phyloP scores from a whole-genome alignment of 2,329 filamentous ascomycete species.

The Fusarium decemcellulare region DNA sequence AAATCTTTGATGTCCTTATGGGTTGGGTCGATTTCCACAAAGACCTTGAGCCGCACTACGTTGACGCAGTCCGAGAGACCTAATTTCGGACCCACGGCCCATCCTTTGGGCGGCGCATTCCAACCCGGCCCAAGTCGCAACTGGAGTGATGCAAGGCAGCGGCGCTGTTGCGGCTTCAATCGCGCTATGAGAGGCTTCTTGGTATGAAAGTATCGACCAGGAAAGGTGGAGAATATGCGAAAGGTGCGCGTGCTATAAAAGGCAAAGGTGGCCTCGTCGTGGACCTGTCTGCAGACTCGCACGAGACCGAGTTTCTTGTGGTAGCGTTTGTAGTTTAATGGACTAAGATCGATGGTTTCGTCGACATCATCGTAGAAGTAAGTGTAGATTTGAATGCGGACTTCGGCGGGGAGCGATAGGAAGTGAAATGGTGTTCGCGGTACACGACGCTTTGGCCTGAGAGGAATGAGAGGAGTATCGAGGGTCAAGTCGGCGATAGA shows the following conservation, averaged over 20 bases:
- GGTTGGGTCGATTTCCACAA: conserved; percentile 81
- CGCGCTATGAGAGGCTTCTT: conserved; percentile 80
- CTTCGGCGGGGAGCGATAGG: conserved; percentile 76
- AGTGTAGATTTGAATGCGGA: conserved; percentile 78
- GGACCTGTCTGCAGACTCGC: conserved; percentile 71
- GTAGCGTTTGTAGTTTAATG: conserved; percentile 74
- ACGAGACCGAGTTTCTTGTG: conserved; percentile 73
- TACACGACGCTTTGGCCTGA: conserved; percentile 49
- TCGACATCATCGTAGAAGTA: conserved; percentile 70
- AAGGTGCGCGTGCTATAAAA: conserved; percentile 76
- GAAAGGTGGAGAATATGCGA: conserved; percentile 76
- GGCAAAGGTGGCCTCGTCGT: conserved; percentile 73
- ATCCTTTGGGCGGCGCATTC: conserved; percentile 77
- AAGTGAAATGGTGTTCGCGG: conserved; percentile 71
- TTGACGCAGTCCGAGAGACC: conserved; percentile 72
- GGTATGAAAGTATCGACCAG: conserved; percentile 78
- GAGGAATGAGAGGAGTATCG: conserved; percentile 52
- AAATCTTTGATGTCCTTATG: conserved; percentile 78
- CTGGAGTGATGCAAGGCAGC: conserved; percentile 74
- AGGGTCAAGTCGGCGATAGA: conserved; percentile 61
- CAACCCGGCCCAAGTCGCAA: conserved; percentile 81
- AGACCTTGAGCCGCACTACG: conserved; percentile 73
- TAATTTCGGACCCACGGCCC: conserved; percentile 64
- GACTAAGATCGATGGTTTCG: conserved; percentile 75
- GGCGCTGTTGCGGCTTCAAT: conserved; percentile 72